Evolutionary conservation across 116 monocot genomes (phyloP).

Genomic region (Papilionanthe hybrid): DNA sequence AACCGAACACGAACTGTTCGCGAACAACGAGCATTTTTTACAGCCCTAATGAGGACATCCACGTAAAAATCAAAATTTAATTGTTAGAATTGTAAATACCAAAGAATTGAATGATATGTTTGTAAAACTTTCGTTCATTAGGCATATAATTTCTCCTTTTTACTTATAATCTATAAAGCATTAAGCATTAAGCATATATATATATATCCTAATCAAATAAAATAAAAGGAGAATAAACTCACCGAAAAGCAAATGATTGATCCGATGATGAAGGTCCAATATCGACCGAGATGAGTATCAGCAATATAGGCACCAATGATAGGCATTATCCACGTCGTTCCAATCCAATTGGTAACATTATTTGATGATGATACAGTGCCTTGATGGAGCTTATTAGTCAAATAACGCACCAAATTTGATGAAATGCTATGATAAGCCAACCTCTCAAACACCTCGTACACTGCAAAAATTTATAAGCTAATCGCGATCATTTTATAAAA

Average conservation of each 20-base stretch:
- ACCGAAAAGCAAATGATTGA: constrained; percentile 16
- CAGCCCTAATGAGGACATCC: no score
- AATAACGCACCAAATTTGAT: constrained; percentile 19
- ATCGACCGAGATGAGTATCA: constrained; percentile 18
- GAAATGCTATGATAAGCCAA: constrained; percentile 16
- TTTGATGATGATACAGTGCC: constrained; percentile 17
- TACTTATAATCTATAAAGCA: no score
- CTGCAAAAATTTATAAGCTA: constrained; percentile 1
- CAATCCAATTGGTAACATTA: constrained; percentile 22
- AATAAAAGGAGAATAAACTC: neutral
- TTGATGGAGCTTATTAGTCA: constrained; percentile 20
- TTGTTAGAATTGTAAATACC: no score
- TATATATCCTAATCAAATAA: no score
- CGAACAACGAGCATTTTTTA: no score
- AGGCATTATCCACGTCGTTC: constrained; percentile 13
- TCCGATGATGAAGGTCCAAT: constrained; percentile 13
- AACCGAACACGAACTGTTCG: no score
- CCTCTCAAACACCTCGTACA: constrained; percentile 21
- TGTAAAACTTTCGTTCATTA: no score
- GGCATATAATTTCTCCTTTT: no score
- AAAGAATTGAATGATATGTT: no score
- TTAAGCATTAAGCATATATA: no score
- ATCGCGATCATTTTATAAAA: neutral
- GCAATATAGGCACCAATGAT: constrained; percentile 16
- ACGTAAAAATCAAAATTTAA: no score